Evolutionary conservation across 352 stramenopile species (phyloP).

Genomic region (Phytophthora citrophthora): DNA sequence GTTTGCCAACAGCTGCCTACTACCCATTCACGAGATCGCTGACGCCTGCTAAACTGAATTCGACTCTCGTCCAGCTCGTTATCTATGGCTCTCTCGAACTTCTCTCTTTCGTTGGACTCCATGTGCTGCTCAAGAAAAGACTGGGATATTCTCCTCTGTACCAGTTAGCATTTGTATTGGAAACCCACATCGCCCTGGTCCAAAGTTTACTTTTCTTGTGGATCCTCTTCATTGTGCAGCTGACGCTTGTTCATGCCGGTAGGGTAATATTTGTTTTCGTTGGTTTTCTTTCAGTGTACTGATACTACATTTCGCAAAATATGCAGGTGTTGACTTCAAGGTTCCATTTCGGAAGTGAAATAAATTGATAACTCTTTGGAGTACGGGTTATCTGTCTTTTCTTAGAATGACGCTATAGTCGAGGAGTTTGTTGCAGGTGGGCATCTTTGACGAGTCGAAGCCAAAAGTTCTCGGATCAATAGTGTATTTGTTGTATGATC

Average conservation of each 20-base stretch:
- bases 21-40: constrained; percentile 19
- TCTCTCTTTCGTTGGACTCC: constrained; percentile 12
- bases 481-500: too few species aligned
- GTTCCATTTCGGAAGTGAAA: background rate
- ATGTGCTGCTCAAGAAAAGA: constrained; percentile 16
- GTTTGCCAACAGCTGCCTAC: constrained; percentile 21
- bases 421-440: too few species aligned
- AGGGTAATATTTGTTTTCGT: background rate
- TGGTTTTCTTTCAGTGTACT: background rate
- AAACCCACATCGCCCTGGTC: constrained; percentile 32
- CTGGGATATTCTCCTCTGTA: constrained; percentile 35
- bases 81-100: constrained; percentile 18
- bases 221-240: constrained; percentile 32
- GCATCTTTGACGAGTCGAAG: too few species aligned
- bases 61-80: constrained; percentile 13
- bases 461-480: too few species aligned
- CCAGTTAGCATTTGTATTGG: constrained; percentile 50
- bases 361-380: too few species aligned
- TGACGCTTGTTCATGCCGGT: constrained; percentile 26
- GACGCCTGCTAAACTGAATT: constrained; percentile 5
- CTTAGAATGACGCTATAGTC: too few species aligned
- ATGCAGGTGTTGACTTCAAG: constrained; percentile 9
- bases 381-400: too few species aligned
- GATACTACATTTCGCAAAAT: background rate
- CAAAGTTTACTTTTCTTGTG: constrained; percentile 40